Percentiles rank a stretch among this genome's conserved stretches.
These are phyloP conservation scores for Lolium rigidum DNA, from an alignment of 176 grass and related monocot species.

Conservation along the genomic window DNA sequence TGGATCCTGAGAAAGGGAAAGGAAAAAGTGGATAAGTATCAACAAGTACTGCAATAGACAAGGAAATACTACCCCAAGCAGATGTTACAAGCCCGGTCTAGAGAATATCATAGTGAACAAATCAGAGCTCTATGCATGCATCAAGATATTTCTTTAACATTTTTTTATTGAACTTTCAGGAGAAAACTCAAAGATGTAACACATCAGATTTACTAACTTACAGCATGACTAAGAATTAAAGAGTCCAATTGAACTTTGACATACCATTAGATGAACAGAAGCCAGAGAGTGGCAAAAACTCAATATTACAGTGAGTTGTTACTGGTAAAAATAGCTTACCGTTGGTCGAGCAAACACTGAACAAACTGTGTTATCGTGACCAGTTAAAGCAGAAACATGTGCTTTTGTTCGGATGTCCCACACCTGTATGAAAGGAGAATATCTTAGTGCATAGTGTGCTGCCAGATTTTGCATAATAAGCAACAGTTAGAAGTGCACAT, in stretches of 20 bases:
- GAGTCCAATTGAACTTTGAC: not conserved
- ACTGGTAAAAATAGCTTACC: conserved; percentile 52
- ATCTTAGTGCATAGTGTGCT: not conserved
- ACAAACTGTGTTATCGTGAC: conserved; percentile 96
- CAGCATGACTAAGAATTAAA: conserved; percentile 11
- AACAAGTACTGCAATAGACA: not conserved
- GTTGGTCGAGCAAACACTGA: conserved; percentile 96
- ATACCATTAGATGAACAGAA: conserved; percentile 12
- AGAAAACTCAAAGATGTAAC: not conserved
- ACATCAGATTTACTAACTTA: not conserved
- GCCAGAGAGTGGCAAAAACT: not conserved
- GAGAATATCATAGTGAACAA: not conserved
- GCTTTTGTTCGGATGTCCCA: conserved; percentile 97
- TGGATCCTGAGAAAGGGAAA: conserved; percentile 68
- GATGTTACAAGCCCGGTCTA: not conserved
- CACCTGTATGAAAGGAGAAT: conserved; percentile 57
- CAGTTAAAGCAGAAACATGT: conserved; percentile 97
- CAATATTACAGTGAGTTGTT: not conserved
- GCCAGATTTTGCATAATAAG: not conserved
- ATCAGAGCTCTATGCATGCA: conserved; percentile 9
- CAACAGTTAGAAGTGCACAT: conserved; percentile 39
- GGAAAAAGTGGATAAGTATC: conserved; percentile 22
- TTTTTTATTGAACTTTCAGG: conserved; percentile 1
- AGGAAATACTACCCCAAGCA: conserved; percentile 2
- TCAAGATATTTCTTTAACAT: conserved; percentile 6